These are phyloP conservation scores for Hypoxylon sp. DNA, from an alignment of 2,329 filamentous ascomycete species.

Conservation along the genomic window DNA sequence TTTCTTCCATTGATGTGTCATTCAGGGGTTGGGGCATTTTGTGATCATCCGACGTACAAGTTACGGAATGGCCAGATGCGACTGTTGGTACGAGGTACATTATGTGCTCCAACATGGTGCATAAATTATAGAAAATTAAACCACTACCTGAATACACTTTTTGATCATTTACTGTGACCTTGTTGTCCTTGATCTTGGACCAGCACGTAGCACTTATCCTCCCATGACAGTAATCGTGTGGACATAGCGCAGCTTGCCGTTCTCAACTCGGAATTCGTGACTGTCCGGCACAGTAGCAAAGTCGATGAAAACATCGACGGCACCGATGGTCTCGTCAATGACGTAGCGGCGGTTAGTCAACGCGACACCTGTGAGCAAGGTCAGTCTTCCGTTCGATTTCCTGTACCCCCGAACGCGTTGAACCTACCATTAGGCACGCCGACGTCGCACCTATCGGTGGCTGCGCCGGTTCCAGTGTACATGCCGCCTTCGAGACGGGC, in stretches of 20 bases:
- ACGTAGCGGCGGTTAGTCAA: slow-evolving; percentile 43
- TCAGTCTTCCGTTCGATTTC: neutral
- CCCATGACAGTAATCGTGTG: slow-evolving; percentile 48
- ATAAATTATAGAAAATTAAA: too few species aligned
- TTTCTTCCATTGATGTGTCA: too few species aligned
- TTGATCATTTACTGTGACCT: neutral
- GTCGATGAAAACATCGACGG: slow-evolving; percentile 45
- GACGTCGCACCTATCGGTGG: slow-evolving; percentile 46
- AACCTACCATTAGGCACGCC: slow-evolving; percentile 47
- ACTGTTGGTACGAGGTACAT: too few species aligned
- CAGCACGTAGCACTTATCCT: neutral
- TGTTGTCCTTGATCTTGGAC: neutral
- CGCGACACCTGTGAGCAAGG: slow-evolving; percentile 33
- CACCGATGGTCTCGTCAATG: slow-evolving; percentile 43
- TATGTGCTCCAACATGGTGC: too few species aligned
- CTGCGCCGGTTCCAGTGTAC: slow-evolving; percentile 45
- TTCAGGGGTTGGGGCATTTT: too few species aligned
- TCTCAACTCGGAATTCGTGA: slow-evolving; percentile 48
- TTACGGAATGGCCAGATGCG: too few species aligned
- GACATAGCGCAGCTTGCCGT: slow-evolving; percentile 45
- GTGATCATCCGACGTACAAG: neutral
- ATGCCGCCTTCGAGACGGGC: slow-evolving; percentile 49
- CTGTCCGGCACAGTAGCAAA: slow-evolving; percentile 46
- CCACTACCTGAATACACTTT: too few species aligned
- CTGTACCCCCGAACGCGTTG: neutral